phyloP scores from a whole-genome alignment of 1,284 basidiomycete genomes.

The Ceratobasidium sp. region DNA sequence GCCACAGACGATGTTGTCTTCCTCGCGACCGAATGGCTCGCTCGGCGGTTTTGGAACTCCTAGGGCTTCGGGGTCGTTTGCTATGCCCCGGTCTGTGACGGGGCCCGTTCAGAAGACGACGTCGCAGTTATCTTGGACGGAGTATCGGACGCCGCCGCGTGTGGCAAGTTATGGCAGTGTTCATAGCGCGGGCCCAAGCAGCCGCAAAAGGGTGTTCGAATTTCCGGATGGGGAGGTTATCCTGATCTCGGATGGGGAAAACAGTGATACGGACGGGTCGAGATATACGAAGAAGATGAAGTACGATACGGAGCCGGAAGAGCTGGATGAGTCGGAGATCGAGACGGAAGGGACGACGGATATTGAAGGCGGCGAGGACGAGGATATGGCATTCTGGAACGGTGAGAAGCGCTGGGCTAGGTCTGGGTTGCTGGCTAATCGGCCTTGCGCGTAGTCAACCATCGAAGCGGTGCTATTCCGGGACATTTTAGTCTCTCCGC shows the following conservation, averaged over 20 bases:
- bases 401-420: not conserved
- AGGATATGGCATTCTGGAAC: slow-evolving; percentile 3
- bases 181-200: not conserved
- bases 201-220: slow-evolving; percentile 6
- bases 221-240: slow-evolving; percentile 11
- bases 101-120: not conserved
- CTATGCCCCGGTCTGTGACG: not conserved
- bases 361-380: slow-evolving; percentile 7
- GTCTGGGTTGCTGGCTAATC: not conserved
- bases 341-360: slow-evolving; percentile 16
- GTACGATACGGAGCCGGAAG: slow-evolving; percentile 17
- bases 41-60: not conserved
- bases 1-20: not conserved
- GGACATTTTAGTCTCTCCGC: not conserved
- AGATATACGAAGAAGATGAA: slow-evolving; percentile 7
- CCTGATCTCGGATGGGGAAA: not conserved
- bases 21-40: not conserved
- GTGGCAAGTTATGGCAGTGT: slow-evolving; percentile 2
- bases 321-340: not conserved
- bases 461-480: slow-evolving; percentile 17
- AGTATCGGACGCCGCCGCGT: not conserved
- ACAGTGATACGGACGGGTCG: slow-evolving; percentile 2
- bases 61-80: not conserved
- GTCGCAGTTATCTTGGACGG: not conserved
- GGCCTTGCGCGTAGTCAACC: not conserved